Percentiles rank a stretch among this genome's conserved stretches.
phyloP scores from a whole-genome alignment of 495 filamentous ascomycete genomes.

The Parmelia sp. region DNA sequence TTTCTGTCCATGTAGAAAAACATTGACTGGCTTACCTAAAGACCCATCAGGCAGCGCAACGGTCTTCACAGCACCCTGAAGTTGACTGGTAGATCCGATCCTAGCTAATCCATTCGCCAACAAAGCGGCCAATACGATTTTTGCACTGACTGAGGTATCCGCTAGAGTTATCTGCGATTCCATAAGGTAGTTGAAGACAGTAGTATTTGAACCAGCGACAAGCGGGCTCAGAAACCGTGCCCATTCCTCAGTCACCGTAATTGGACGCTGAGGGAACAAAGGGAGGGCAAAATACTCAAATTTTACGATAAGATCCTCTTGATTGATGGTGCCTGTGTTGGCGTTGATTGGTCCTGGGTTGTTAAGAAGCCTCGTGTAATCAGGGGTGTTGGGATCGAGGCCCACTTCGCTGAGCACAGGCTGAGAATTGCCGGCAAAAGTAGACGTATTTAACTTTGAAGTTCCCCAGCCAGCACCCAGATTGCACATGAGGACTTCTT shows the following conservation, averaged over 20 bases:
- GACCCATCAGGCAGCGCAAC: neutral
- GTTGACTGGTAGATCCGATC: neutral
- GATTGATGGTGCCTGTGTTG: neutral
- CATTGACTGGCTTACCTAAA: too few relatives aligned
- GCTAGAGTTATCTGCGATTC: neutral
- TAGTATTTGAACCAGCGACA: neutral
- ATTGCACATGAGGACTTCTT: conserved; percentile 14
- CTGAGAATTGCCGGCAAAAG: neutral
- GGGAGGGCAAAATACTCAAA: neutral
- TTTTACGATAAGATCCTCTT: neutral
- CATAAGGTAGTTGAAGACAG: neutral
- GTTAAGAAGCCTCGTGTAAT: too few relatives aligned
- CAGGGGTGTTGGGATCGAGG: neutral
- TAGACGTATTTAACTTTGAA: conserved; percentile 13
- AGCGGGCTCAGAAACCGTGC: neutral
- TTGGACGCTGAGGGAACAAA: neutral
- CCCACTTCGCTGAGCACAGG: neutral
- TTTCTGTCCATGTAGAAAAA: too few relatives aligned
- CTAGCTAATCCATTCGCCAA: neutral
- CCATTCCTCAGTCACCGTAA: neutral
- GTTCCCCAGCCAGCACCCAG: conserved; percentile 19
- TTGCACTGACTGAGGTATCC: neutral
- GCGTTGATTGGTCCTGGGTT: too few relatives aligned
- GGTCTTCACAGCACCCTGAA: neutral
- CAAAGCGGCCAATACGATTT: neutral